phyloP scores from a whole-genome alignment of 139 green algal genomes.

The Coelastrella sp. region DNA sequence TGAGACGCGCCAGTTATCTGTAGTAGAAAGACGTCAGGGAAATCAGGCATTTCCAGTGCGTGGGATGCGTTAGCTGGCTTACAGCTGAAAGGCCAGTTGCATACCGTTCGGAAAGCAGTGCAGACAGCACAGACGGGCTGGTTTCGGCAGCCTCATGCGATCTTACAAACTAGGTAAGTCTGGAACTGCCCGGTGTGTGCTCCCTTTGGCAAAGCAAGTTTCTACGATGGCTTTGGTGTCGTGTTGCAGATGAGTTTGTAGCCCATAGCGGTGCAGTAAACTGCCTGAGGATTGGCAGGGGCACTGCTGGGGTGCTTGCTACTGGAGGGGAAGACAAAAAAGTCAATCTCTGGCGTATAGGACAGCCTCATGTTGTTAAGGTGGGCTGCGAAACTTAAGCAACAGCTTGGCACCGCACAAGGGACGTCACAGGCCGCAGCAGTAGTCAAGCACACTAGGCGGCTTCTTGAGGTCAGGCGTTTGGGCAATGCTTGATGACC shows the following conservation, averaged over 20 bases:
- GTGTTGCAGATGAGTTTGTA: constrained; percentile 80
- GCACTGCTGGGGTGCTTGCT: constrained; percentile 79
- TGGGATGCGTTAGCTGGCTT: neutral
- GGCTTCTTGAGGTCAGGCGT: neutral
- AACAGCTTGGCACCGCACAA: neutral
- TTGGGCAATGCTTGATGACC: neutral
- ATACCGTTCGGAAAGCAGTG: neutral
- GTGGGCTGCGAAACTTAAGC: constrained; percentile 49
- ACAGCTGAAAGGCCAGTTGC: neutral
- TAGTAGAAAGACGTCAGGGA: no score
- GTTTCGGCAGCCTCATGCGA: constrained; percentile 1
- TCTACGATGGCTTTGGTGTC: neutral
- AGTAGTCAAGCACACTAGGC: neutral
- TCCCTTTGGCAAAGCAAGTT: neutral
- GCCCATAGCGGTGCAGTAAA: constrained; percentile 83
- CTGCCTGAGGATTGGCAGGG: constrained; percentile 83
- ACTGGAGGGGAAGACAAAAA: constrained; percentile 93
- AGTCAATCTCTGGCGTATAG: constrained; percentile 91
- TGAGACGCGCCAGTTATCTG: no score
- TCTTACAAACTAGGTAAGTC: constrained; percentile 45
- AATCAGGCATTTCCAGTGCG: no score
- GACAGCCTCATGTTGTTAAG: constrained; percentile 67
- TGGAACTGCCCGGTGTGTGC: neutral
- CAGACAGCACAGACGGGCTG: neutral
- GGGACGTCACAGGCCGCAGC: neutral